Percentiles rank a stretch among this genome's conserved stretches.
phyloP scores from a whole-genome alignment of 441 rosid species.

The Gossypium lobatum region DNA sequence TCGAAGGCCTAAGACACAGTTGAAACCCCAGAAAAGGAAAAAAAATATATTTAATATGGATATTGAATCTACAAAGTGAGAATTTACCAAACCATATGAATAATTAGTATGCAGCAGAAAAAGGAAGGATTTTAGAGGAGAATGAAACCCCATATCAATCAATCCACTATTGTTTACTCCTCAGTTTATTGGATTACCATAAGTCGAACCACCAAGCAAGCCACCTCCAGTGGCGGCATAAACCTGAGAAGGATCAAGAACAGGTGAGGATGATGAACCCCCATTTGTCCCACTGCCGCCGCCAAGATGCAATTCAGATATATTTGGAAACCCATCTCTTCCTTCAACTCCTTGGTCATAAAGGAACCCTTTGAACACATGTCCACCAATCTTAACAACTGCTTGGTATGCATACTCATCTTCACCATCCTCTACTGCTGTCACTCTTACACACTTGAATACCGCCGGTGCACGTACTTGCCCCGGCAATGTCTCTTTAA shows the following conservation, averaged over 20 bases:
- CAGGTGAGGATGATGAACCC: slow-evolving; percentile 44
- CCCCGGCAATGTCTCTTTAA: slow-evolving; percentile 60
- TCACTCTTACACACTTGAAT: slow-evolving; percentile 84
- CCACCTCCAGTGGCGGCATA: slow-evolving; percentile 51
- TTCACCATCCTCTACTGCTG: slow-evolving; percentile 78
- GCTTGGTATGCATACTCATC: slow-evolving; percentile 93
- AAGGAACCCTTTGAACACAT: slow-evolving; percentile 81
- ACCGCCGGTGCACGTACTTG: slow-evolving; percentile 82
- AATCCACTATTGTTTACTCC: not conserved
- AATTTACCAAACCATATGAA: slow-evolving; percentile 27
- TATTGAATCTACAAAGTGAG: slow-evolving; percentile 15
- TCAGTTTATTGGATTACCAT: slow-evolving; percentile 59
- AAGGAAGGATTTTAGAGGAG: not conserved
- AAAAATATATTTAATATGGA: slow-evolving; percentile 11
- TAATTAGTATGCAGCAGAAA: slow-evolving; percentile 21
- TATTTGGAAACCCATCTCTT: slow-evolving; percentile 59
- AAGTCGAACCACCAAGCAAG: slow-evolving; percentile 46
- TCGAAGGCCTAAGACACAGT: slow-evolving; percentile 15
- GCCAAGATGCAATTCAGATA: slow-evolving; percentile 68
- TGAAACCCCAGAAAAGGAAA: slow-evolving; percentile 12
- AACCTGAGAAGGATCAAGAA: slow-evolving; percentile 50
- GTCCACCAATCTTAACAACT: slow-evolving; percentile 14
- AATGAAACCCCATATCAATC: not conserved
- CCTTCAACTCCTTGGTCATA: slow-evolving; percentile 78
- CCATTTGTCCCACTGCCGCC: slow-evolving; percentile 33